Evolutionary conservation across 305 asterid species (phyloP), one percentile per base, ranked within the genome.

Genomic region (Euphrasia arctica): DNA sequence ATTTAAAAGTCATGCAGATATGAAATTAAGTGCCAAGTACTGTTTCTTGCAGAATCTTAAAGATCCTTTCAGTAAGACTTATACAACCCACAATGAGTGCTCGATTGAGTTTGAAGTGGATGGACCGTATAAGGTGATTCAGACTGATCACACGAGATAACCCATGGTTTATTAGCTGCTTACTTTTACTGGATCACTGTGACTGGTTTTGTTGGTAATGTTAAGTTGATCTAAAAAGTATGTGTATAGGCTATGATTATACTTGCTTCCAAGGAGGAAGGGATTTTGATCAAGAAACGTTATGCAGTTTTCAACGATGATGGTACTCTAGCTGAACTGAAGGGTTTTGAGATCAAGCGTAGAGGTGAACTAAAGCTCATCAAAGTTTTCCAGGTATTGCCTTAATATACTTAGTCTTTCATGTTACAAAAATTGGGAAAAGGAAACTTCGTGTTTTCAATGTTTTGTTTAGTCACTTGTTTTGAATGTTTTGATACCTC

Each of bases 321-420:
- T 74, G 97, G 99, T 60, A 94, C 97, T 42, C 82, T 94, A 61
- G 99, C 99, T 22, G 99, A 94, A 82, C 86, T 94, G 65, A 94
- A 94, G 82, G 99, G 99, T 77, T 94, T 94, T 80, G 99, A 94
- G 83, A 94, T 94, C 79, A 94, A 94, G 80, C 95, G 99, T 52
- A 90, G 99, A 78, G 99, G 99, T 70, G 99, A 94, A 82, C 97
- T 94, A 67, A 94, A 94, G 95, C 99, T 94, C 88, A 94, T 94
- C 79, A 94, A 94, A 90, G 96, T 94, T 71, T 94, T 94, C 82
- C 99, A 94, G 97, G 99, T 90, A 85, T 63, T 58, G 62, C 55
- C 73, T 67, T 60, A 18, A 56, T 34, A 66, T 60, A 15, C 50
- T 29, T 32, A 57, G 47, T 56, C 39, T 45, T 73, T 69, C 67